Evolutionary conservation across 1,284 basidiomycete genomes (phyloP), one percentile per base, ranked within the genome.

Genomic region (Apiotrichum brassicae): DNA sequence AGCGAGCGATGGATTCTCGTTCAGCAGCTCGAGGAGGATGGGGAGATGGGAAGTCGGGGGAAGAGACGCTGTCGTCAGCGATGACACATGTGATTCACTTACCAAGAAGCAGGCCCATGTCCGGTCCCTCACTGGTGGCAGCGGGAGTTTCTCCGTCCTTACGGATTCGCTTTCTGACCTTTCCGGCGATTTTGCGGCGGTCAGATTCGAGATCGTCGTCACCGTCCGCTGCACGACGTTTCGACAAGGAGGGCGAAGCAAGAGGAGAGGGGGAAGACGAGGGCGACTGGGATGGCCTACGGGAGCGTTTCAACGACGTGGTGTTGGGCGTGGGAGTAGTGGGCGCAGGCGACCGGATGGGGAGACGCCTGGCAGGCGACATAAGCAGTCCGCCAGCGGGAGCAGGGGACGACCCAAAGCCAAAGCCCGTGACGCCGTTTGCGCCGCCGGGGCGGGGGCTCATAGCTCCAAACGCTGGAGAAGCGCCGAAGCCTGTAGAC

Each of bases 31-130:
- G 16, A 66, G 51, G 3, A 72, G 59, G 45, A 72, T 70, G 13
- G 60, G 56, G 6, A 72, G 61, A 45, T 71, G 68, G 1, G 66
- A 59, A 0, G 63, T 60, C 0, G 66, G 43, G 3, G 70, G 70
- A 7, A 72, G 45, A 6, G 68, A 60, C 9, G 67, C 70, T 56
- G 45, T 6, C 16, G 47, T 46, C 25, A 49, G 47, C 40, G 6
- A n/a, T n/a, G 5, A 26, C 12, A 6, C 13, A 22, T 28, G 6
- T 25, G 22, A 20, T 18, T 32, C n/a, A n/a, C 66, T 49, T 44
- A 72, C 70, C 66, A 8, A 72, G 58, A 37, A 72, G 48, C 3
- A 72, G 51, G 2, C 68, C 70, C 11, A 68, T 51, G 46, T 72
- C 70, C 2, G 66, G 46, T 25, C 58, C 60, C 8, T 60, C 59